These are phyloP conservation scores for Teunomyces pallodes DNA, from an alignment of 805 yeast species.

Conservation along the genomic window DNA sequence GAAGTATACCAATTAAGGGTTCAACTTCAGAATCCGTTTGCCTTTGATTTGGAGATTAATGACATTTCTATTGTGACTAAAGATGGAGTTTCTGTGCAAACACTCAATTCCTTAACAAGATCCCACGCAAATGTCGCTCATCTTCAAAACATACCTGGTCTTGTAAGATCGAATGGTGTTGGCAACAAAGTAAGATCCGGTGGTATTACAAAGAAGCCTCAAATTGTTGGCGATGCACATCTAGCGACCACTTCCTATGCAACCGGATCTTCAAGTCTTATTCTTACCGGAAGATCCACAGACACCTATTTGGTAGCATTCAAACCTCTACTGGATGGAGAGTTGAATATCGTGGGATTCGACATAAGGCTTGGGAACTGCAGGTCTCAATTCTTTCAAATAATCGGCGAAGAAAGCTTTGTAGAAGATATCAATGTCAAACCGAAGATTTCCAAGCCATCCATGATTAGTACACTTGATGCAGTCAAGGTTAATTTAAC, in stretches of 20 bases:
- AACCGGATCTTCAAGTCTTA: slow-evolving; percentile 8
- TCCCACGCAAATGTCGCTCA: neutral
- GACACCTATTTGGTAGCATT: slow-evolving; percentile 44
- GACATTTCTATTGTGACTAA: slow-evolving; percentile 42
- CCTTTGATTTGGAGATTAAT: slow-evolving; percentile 63
- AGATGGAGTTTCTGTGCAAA: slow-evolving; percentile 26
- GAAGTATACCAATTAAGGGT: slow-evolving; percentile 61
- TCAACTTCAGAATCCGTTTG: slow-evolving; percentile 74
- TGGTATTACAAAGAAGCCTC: neutral
- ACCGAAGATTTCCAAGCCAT: neutral
- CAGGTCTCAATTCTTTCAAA: slow-evolving; percentile 41
- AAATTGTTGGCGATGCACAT: neutral
- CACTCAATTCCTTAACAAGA: slow-evolving; percentile 15
- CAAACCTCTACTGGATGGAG: slow-evolving; percentile 50
- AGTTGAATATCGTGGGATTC: slow-evolving; percentile 49
- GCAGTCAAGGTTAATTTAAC: slow-evolving; percentile 24
- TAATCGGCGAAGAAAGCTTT: slow-evolving; percentile 30
- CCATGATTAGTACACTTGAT: slow-evolving; percentile 6
- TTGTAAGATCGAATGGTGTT: neutral
- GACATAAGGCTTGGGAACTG: slow-evolving; percentile 52
- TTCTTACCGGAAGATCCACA: slow-evolving; percentile 26
- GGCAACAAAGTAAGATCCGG: slow-evolving; percentile 1
- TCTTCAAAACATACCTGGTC: neutral
- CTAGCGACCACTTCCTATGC: neutral
- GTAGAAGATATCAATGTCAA: slow-evolving; percentile 9